Percentiles rank a stretch among this genome's conserved stretches.
Evolutionary conservation across 225 moss, liverwort and hornwort genomes (phyloP).

Genomic region (Asterella californica): DNA sequence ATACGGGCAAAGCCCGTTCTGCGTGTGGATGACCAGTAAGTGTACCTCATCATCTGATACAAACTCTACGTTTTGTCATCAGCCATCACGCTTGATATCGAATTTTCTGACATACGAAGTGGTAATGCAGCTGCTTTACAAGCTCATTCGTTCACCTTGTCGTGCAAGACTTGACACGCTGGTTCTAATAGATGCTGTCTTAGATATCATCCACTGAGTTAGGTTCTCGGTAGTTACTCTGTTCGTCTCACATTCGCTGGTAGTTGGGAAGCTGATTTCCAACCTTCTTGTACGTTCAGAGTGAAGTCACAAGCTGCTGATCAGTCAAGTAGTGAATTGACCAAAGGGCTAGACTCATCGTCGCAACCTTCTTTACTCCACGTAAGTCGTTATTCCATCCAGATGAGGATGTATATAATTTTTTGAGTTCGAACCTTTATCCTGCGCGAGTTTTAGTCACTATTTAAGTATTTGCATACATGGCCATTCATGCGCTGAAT

Average conservation of each 20-base stretch:
- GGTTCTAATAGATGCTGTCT: not conserved
- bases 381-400: slow-evolving; percentile 36
- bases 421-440: not conserved
- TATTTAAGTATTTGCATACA: no score
- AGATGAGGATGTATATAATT: not conserved
- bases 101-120: not conserved
- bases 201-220: not conserved
- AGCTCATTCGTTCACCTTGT: not conserved
- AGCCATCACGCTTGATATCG: not conserved
- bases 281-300: slow-evolving; percentile 18
- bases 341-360: slow-evolving; percentile 46
- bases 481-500: no score
- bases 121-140: not conserved
- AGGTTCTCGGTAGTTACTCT: not conserved
- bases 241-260: not conserved
- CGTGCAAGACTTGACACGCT: not conserved
- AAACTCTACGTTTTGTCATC: no score
- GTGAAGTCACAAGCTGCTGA: slow-evolving; percentile 54
- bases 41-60: not conserved
- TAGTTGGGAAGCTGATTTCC: not conserved
- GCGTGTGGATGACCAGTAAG: slow-evolving; percentile 81
- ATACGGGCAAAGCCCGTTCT: slow-evolving; percentile 76
- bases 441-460: not conserved
- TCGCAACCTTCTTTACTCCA: slow-evolving; percentile 42
- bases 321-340: slow-evolving; percentile 45